Percentiles rank a stretch among this genome's conserved stretches.
Conservation (phyloP, 108 stramenopile genomes). For the Cyclotella baltica region DNA sequence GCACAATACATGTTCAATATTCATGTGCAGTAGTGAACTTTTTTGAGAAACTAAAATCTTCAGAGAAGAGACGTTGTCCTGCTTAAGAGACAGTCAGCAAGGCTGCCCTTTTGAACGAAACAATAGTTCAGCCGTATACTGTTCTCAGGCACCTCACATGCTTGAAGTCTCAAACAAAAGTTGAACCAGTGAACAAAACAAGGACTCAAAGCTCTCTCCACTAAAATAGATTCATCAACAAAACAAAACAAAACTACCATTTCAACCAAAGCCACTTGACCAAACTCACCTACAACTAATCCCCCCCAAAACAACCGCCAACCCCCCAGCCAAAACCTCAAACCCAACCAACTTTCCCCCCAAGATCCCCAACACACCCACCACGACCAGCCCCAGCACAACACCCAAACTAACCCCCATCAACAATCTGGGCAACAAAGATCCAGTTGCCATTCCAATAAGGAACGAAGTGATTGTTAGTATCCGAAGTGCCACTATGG, state of each 20-base stretch:
- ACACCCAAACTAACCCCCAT: slow-evolving; percentile 10
- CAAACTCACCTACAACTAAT: slow-evolving; percentile 35
- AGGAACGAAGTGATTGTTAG: not conserved
- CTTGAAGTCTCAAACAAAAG: no score
- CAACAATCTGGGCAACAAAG: slow-evolving; percentile 4
- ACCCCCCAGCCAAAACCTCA: not conserved
- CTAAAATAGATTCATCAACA: not conserved
- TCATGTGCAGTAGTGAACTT: no score
- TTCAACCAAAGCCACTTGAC: not conserved
- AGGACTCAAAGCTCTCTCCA: not conserved
- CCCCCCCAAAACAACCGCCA: slow-evolving; percentile 23
- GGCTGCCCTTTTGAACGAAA: no score
- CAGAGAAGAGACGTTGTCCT: no score
- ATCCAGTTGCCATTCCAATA: not conserved
- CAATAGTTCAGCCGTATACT: no score
- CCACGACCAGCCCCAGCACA: not conserved
- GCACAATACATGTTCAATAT: no score
- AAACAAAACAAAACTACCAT: not conserved
- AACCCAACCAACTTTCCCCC: not conserved
- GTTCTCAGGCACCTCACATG: no score
- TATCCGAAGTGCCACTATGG: not conserved
- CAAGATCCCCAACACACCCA: not conserved
- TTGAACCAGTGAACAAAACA: not conserved
- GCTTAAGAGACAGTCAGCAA: no score
- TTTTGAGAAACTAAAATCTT: no score